Evolutionary conservation across 2,329 filamentous ascomycete genomes (phyloP), one percentile per base, ranked within the genome.

Genomic region (Xylaria sp.): DNA sequence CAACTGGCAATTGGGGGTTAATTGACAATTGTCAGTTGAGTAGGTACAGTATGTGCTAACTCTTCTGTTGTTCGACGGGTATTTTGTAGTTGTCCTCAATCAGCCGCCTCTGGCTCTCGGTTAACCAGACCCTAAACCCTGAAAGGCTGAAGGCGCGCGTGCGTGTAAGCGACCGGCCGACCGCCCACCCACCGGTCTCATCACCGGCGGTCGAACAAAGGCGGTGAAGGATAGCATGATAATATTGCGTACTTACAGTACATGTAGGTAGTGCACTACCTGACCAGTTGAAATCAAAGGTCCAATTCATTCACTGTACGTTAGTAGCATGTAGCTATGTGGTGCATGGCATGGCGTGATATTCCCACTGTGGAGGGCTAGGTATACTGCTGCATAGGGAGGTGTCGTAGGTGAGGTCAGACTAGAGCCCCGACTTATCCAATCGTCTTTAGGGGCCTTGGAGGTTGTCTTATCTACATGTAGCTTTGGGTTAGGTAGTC

Each of bases 181-280:
- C 13, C 28, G 28, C 18, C 34, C n/a, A 20, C 18, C 34, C n/a
- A 20, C 23, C 23, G 25, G 31, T 37, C 3, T n/a, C 41, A 31
- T n/a, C 23, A 46, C 37, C 20, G 15, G 48, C 31, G 50, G 41
- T 34, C 52, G 28, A 52, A 51, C 59, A 68, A 48, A 68, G 59
- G 70, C 72, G 72, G 72, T 73, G 72, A 67, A 57, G 46, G 31
- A 51, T 41, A 60, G 63, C 34, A 54, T n/a, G 50, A 44, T 28
- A 61, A 31, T 44, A 37, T 10, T 9, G 34, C 34, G 5, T 37
- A 37, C 6, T 2, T 37, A 8, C n/a, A n/a, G n/a, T n/a, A n/a
- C 10, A 6, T 34, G 31, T 10, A 28, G 3, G 28, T 34, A 23
- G 6, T 6, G 51, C 39, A 9, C 34, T 37, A 37, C 28, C 34